These are phyloP conservation scores for Entelexis paramagnoliae DNA, from an alignment of 1,139 yeast genomes.

Conservation along the genomic window DNA sequence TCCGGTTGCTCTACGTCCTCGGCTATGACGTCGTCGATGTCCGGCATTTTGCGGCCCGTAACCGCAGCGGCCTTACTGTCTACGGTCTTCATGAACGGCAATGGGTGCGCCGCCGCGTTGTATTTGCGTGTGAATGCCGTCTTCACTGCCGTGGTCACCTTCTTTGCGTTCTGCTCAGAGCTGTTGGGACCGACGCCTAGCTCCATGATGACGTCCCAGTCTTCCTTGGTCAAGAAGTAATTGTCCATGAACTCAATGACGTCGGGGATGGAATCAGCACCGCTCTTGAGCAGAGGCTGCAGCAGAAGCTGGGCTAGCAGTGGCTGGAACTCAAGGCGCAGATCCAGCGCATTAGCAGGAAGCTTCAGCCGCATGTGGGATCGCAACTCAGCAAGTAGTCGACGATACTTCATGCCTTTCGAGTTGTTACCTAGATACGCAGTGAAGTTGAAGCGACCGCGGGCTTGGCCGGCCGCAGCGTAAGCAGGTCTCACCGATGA, in stretches of 20 bases:
- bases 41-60: constrained; percentile 37
- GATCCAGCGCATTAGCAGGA: constrained; percentile 62
- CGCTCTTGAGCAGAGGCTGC: constrained; percentile 44
- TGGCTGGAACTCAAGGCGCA: constrained; percentile 71
- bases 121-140: constrained; percentile 78
- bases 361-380: constrained; percentile 77
- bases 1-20: constrained; percentile 53
- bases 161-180: constrained; percentile 39
- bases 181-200: constrained; percentile 56
- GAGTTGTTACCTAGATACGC: constrained; percentile 89
- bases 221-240: constrained; percentile 78
- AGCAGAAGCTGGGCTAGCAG: constrained; percentile 47
- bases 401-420: constrained; percentile 62
- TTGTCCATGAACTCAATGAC: constrained; percentile 66
- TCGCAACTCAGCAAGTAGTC: constrained; percentile 77
- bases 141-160: constrained; percentile 64
- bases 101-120: constrained; percentile 67
- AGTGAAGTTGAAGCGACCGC: constrained; percentile 67
- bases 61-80: constrained; percentile 36
- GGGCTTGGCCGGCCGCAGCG: constrained; percentile 56
- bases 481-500: constrained; percentile 77
- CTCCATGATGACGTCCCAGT: constrained; percentile 81
- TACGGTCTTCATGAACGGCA: constrained; percentile 57
- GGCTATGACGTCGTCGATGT: constrained; percentile 46
- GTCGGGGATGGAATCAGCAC: constrained; percentile 52